phyloP scores from a whole-genome alignment of 768 basidiomycete genomes.

The Mycena chlorophos region DNA sequence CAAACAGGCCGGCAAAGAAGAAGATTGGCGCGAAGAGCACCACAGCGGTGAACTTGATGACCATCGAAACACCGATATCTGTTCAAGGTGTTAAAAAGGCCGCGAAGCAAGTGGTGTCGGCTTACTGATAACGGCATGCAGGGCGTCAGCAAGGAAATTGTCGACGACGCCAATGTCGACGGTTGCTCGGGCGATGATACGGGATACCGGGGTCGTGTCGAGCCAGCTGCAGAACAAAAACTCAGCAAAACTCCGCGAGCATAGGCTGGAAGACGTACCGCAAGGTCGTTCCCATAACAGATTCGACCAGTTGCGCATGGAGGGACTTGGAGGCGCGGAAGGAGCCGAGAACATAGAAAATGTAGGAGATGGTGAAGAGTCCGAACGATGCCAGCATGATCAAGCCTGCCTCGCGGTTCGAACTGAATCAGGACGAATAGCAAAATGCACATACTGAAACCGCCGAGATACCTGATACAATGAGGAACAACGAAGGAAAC shows the following conservation, averaged over 20 bases:
- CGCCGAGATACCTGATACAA: constrained; percentile 46
- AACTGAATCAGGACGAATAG: neutral
- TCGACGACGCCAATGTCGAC: constrained; percentile 68
- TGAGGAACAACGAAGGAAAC: neutral
- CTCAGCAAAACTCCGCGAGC: neutral
- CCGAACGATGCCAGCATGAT: constrained; percentile 34
- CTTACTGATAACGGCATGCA: constrained; percentile 26
- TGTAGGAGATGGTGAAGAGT: constrained; percentile 34
- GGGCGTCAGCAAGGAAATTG: constrained; percentile 30
- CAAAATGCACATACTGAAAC: constrained; percentile 32
- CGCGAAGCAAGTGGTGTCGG: constrained; percentile 28
- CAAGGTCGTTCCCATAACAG: constrained; percentile 60
- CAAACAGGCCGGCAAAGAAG: constrained; percentile 44
- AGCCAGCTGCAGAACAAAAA: constrained; percentile 42
- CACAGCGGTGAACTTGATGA: constrained; percentile 46
- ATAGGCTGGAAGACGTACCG: constrained; percentile 37
- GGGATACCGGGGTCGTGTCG: constrained; percentile 45
- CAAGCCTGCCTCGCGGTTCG: constrained; percentile 18
- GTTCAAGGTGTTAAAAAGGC: constrained; percentile 32
- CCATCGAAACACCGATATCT: constrained; percentile 36
- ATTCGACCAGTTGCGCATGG: constrained; percentile 50
- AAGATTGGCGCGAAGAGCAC: constrained; percentile 48
- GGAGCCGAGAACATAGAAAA: constrained; percentile 47
- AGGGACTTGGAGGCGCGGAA: constrained; percentile 56
- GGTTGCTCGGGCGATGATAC: constrained; percentile 66